These are phyloP conservation scores for Durio zibethinus DNA, from an alignment of 345 rosid species.

Conservation along the genomic window DNA sequence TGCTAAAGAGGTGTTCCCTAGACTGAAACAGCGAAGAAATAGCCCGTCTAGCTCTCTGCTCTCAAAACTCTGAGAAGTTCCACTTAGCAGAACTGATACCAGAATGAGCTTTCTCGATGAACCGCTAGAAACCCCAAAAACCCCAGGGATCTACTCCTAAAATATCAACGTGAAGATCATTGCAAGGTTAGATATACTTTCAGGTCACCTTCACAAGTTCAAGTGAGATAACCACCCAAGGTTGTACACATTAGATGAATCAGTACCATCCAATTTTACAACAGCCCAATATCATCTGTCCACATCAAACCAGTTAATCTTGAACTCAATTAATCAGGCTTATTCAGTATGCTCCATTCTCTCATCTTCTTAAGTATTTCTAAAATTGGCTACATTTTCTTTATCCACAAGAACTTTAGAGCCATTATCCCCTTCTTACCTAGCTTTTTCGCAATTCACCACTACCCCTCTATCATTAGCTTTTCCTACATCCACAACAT, in stretches of 20 bases:
- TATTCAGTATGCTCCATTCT: slow-evolving; percentile 15
- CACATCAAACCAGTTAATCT: slow-evolving; percentile 5
- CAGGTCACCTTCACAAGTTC: not conserved
- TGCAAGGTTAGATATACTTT: not conserved
- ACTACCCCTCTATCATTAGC: slow-evolving; percentile 2
- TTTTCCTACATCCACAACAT: slow-evolving; percentile 8
- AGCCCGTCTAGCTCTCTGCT: not conserved
- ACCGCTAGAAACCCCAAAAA: not conserved
- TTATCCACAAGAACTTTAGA: slow-evolving; percentile 11
- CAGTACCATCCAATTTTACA: not conserved
- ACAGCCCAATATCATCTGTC: not conserved
- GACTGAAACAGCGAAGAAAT: not conserved
- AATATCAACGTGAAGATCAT: not conserved
- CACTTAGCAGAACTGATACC: not conserved
- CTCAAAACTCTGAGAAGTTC: not conserved
- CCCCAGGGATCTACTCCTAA: not conserved
- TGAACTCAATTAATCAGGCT: slow-evolving; percentile 16
- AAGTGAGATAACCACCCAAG: not conserved
- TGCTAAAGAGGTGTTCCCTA: not conserved
- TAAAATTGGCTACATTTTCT: slow-evolving; percentile 7
- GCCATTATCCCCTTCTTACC: slow-evolving; percentile 11
- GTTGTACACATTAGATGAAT: not conserved
- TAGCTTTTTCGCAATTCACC: slow-evolving; percentile 10
- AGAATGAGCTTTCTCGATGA: not conserved
- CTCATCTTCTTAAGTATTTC: slow-evolving; percentile 5